Percentiles rank a stretch among this genome's conserved stretches.
phyloP scores from a whole-genome alignment of 2,329 filamentous ascomycete species.

The Dryadomyces quercivorus region DNA sequence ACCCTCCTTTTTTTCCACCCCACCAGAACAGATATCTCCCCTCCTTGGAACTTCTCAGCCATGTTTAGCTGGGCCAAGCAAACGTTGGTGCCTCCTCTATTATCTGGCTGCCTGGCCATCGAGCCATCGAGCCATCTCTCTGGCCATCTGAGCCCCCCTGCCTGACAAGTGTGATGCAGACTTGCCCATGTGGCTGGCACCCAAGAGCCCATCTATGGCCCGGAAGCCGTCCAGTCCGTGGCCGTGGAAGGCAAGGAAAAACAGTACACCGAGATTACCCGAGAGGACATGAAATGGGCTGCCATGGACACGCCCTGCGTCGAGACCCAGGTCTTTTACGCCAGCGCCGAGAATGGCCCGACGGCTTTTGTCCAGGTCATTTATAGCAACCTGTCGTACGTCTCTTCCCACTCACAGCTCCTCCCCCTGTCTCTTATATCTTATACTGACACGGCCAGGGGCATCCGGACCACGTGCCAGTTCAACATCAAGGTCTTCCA shows the following conservation, averaged over 20 bases:
- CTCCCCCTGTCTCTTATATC: not conserved
- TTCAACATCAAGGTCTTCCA: slow-evolving; percentile 93
- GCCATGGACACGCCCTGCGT: slow-evolving; percentile 75
- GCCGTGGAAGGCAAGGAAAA: slow-evolving; percentile 65
- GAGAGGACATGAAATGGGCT: slow-evolving; percentile 72
- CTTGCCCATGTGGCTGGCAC: slow-evolving; percentile 80
- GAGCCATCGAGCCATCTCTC: too few species aligned
- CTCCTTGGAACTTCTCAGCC: slow-evolving; percentile 17
- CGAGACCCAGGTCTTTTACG: slow-evolving; percentile 91
- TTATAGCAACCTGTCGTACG: slow-evolving; percentile 93
- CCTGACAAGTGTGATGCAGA: slow-evolving; percentile 21
- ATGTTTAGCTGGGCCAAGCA: slow-evolving; percentile 96
- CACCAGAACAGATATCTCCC: not conserved
- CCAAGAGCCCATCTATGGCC: slow-evolving; percentile 90
- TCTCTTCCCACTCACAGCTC: slow-evolving; percentile 5
- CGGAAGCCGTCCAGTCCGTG: slow-evolving; percentile 75
- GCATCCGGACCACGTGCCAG: slow-evolving; percentile 80
- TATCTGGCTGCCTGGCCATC: not conserved
- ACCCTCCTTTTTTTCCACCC: not conserved
- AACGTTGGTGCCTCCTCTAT: slow-evolving; percentile 44
- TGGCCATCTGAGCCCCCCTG: not conserved
- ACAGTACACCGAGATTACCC: slow-evolving; percentile 68
- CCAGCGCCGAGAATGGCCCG: slow-evolving; percentile 66
- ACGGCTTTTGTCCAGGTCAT: slow-evolving; percentile 80
- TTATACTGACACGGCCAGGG: slow-evolving; percentile 35